phyloP scores from a whole-genome alignment of 352 stramenopile genomes.

The Pythium angustatum region DNA sequence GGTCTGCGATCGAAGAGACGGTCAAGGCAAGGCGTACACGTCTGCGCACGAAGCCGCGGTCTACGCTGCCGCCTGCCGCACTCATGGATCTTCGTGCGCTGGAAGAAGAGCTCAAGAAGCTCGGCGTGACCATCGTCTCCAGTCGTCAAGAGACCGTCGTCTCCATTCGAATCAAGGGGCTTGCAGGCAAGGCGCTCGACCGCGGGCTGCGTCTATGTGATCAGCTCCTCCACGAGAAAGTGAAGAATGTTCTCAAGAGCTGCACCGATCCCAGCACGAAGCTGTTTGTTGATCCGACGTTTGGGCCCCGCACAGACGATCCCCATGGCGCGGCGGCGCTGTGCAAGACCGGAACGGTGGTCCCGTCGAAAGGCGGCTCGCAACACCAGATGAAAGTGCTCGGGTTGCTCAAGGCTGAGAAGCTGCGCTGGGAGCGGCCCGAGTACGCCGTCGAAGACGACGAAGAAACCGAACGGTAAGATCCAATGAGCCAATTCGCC shows the following conservation, averaged over 20 bases:
- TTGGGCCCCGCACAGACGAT: conserved; percentile 66
- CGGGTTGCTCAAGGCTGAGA: conserved; percentile 67
- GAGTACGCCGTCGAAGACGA: conserved; percentile 50
- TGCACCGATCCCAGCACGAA: conserved; percentile 47
- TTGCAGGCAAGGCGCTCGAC: conserved; percentile 60
- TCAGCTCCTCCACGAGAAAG: conserved; percentile 70
- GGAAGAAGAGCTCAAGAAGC: conserved; percentile 81
- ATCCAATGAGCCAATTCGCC: not conserved
- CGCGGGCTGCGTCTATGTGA: conserved; percentile 63
- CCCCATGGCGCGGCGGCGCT: conserved; percentile 57
- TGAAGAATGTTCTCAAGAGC: conserved; percentile 64
- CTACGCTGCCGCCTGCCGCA: not conserved
- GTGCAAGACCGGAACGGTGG: conserved; percentile 52
- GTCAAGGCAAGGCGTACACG: no score
- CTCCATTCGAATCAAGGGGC: conserved; percentile 71
- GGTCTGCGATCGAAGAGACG: conserved; percentile 9
- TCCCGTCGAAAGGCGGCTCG: conserved; percentile 69
- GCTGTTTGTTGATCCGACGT: conserved; percentile 79
- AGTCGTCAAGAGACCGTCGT: conserved; percentile 77
- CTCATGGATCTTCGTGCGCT: conserved; percentile 50
- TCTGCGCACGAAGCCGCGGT: no score
- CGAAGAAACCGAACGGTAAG: conserved; percentile 23
- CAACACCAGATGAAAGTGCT: conserved; percentile 79
- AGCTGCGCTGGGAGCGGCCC: conserved; percentile 79
- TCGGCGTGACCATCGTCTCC: conserved; percentile 74